phyloP scores from a whole-genome alignment of 441 rosid species.

The Erodium moschatum region DNA sequence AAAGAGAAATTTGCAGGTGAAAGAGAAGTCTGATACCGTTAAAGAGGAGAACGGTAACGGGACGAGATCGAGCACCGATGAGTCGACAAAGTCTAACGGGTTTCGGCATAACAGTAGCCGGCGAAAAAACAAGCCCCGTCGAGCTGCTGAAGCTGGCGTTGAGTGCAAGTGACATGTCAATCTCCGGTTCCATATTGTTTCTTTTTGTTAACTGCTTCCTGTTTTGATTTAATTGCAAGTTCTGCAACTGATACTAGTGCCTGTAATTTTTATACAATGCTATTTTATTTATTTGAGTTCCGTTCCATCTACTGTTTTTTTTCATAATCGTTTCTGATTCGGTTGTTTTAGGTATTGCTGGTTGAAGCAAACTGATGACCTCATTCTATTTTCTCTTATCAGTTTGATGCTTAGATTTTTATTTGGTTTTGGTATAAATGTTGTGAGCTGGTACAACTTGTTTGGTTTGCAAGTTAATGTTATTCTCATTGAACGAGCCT shows the following conservation, averaged over 20 bases:
- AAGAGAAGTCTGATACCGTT: conserved; percentile 38
- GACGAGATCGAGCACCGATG: conserved; percentile 50
- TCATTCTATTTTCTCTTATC: no score
- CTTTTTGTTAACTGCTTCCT: no score
- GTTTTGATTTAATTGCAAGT: background rate
- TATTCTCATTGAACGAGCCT: no score
- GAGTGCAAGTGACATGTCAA: conserved; percentile 36
- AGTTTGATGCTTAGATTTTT: no score
- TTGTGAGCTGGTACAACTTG: no score
- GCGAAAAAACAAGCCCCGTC: conserved; percentile 81
- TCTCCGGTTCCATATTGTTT: no score
- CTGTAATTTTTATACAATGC: background rate
- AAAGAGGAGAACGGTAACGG: conserved; percentile 50
- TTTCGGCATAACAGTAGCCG: conserved; percentile 83
- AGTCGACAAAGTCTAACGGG: conserved; percentile 56
- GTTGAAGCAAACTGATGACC: no score
- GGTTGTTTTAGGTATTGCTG: no score
- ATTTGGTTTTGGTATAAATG: no score
- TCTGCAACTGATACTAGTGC: background rate
- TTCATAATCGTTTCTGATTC: background rate
- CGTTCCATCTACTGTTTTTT: background rate
- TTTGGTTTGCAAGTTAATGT: no score
- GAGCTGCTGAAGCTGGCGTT: conserved; percentile 93
- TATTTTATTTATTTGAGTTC: background rate
- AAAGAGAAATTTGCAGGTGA: conserved; percentile 35